Conservation (phyloP, 2,329 filamentous ascomycete species). For the Fusarium sp. region DNA sequence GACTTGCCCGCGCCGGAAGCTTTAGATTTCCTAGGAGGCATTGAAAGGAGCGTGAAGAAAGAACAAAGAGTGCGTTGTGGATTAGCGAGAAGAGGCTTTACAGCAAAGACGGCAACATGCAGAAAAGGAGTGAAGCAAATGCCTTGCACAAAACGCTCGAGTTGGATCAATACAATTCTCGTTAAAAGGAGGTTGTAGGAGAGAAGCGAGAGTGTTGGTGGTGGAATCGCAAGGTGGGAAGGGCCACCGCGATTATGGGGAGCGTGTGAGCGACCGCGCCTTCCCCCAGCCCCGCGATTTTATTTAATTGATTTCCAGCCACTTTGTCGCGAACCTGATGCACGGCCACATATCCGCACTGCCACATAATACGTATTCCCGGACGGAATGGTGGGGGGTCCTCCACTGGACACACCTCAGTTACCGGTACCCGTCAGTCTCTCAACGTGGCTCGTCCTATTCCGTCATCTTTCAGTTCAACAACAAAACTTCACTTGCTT, state of each 20-base stretch:
- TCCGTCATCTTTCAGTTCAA: slow-evolving; percentile 26
- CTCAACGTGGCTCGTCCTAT: slow-evolving; percentile 35
- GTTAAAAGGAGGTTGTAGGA: slow-evolving; percentile 5
- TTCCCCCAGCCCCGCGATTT: slow-evolving; percentile 44
- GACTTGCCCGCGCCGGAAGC: slow-evolving; percentile 38
- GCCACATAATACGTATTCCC: background rate
- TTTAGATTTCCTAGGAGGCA: slow-evolving; percentile 36
- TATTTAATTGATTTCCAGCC: slow-evolving; percentile 38
- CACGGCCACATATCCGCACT: slow-evolving; percentile 14
- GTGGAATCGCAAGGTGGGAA: slow-evolving; percentile 13
- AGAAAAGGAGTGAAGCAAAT: background rate
- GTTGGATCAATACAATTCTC: slow-evolving; percentile 11
- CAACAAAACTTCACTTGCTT: background rate
- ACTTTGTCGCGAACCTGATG: background rate
- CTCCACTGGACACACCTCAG: background rate
- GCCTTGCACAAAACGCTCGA: slow-evolving; percentile 14
- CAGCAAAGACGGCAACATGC: slow-evolving; percentile 2
- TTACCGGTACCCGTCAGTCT: background rate
- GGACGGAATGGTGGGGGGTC: slow-evolving; percentile 6
- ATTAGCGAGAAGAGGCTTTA: slow-evolving; percentile 4
- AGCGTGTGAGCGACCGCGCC: slow-evolving; percentile 7
- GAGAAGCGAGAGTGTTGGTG: background rate
- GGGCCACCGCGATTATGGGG: slow-evolving; percentile 30
- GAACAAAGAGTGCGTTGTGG: background rate
- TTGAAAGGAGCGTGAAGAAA: slow-evolving; percentile 23